Evolutionary conservation across 164 flowering plant genomes (phyloP).

Genomic region (Euptelea pleiosperma): DNA sequence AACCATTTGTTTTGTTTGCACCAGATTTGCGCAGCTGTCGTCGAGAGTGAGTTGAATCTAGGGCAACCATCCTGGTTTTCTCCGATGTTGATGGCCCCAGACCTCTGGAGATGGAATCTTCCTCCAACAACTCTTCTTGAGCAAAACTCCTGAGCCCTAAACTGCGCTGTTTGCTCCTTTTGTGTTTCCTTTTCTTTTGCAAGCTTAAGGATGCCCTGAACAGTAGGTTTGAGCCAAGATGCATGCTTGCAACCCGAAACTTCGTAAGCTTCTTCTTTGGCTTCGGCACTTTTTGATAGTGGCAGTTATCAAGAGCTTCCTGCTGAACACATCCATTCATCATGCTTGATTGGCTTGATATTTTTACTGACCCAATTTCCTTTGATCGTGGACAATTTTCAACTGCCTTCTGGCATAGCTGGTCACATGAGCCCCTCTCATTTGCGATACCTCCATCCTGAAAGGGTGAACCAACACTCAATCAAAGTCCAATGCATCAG

Average conservation of each 20-base stretch:
- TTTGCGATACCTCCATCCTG: conserved; percentile 21
- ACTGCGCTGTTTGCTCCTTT: conserved; percentile 21
- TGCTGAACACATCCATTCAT: conserved; percentile 10
- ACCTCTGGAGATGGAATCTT: conserved; percentile 17
- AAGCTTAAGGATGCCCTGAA: conserved; percentile 35
- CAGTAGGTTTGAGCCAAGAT: conserved; percentile 35
- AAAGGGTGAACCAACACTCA: conserved; percentile 5
- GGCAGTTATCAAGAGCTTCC: conserved; percentile 11
- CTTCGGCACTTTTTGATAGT: conserved; percentile 12
- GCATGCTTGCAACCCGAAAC: conserved; percentile 23
- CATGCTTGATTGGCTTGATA: conserved; percentile 12
- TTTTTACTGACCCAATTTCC: conserved; percentile 9
- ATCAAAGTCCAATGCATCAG: neutral
- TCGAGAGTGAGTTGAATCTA: conserved; percentile 11
- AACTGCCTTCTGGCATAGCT: conserved; percentile 7
- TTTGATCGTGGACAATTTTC: conserved; percentile 4
- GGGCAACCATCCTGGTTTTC: conserved; percentile 9
- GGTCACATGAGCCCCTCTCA: conserved; percentile 11
- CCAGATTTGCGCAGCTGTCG: conserved; percentile 20
- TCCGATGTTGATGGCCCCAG: conserved; percentile 51
- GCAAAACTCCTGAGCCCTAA: conserved; percentile 7
- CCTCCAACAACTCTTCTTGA: conserved; percentile 21
- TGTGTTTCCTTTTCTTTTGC: conserved; percentile 50
- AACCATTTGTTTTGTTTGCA: conserved; percentile 14
- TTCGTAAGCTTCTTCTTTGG: conserved; percentile 43